A percentile compares a stretch with the other conserved stretches of the same genome.
Evolutionary conservation across 2,329 filamentous ascomycete species (phyloP).

Genomic region (Magnaporthiopsis incrustans): DNA sequence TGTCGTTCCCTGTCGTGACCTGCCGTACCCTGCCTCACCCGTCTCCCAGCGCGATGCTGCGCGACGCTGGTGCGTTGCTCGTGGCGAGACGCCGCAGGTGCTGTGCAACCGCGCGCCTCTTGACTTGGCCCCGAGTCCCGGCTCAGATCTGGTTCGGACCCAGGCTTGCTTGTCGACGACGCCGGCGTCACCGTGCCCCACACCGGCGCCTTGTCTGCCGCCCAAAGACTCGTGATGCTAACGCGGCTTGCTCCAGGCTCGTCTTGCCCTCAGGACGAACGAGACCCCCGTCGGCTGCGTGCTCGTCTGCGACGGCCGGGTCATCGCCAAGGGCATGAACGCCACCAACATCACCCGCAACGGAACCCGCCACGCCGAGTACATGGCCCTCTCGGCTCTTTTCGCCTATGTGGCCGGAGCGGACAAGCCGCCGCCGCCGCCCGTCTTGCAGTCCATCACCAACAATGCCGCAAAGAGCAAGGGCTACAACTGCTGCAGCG

Average conservation of each 20-base stretch:
- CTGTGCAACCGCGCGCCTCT: not conserved
- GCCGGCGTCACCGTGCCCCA: not conserved
- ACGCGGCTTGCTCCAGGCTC: slow-evolving; percentile 48
- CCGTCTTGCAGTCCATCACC: slow-evolving; percentile 14
- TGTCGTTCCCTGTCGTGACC: no score
- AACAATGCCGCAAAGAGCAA: slow-evolving; percentile 9
- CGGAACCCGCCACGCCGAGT: slow-evolving; percentile 92
- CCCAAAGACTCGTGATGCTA: slow-evolving; percentile 6
- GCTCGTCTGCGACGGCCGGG: slow-evolving; percentile 67
- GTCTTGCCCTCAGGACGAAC: slow-evolving; percentile 73
- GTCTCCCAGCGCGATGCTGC: not conserved
- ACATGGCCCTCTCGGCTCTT: slow-evolving; percentile 67
- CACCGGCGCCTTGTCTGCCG: not conserved
- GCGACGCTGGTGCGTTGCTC: not conserved
- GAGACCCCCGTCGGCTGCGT: slow-evolving; percentile 97
- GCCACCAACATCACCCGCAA: slow-evolving; percentile 87
- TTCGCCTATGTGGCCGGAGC: slow-evolving; percentile 32
- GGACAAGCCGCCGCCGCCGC: slow-evolving; percentile 8
- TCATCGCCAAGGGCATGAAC: slow-evolving; percentile 92
- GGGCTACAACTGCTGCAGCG: not conserved
- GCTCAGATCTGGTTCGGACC: not conserved
- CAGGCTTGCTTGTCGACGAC: not conserved
- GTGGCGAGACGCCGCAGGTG: not conserved
- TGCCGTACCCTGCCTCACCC: not conserved
- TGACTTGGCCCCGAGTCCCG: no score